Base-by-base conservation (phyloP, 345 rosid species). In the Acer negundo region DNA sequence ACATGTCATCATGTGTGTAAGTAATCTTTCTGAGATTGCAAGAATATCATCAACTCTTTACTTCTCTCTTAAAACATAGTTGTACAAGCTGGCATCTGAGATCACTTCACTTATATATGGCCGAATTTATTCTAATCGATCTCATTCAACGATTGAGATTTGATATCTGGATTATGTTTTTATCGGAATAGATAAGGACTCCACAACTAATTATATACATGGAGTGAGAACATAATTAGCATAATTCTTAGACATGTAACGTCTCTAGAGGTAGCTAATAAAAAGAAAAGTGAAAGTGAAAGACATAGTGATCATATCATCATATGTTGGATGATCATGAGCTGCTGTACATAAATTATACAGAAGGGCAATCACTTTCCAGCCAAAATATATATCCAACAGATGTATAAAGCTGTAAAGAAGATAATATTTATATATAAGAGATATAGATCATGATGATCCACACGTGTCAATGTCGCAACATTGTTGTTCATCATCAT, bases 391-490 rank as follows among this genome's bases (percentile, higher is more conserved):
- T 51, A 31, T 31, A 31, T 31, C 38, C 20, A 51, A 56, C 24
- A 17, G 67, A 42, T n/a, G 3, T 3, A 49, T 3, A 15, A 65
- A 64, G 65, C 72, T 79, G 77, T 74, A 77, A 71, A 72, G 76
- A 15, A 53, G n/a, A 67, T 49, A 69, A 73, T 51, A 51, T 42
- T 6, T 42, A 7, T 47, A 11, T 8, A 77, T 67, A 62, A 59
- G 47, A 53, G 16, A 49, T 49, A 11, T 15, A 12, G 64, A 49
- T n/a, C 79, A 70, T 61, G 71, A 70, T 61, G 71, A 75, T 73
- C 46, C 78, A 75, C 79, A 78, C 80, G 86, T 77, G 85, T 71
- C 17, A 1, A 58, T 77, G 84, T 83, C 74, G 69, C 51, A 70
- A 46, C 82, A 78, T 84, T 89, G 6, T 42, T 9, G 46, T 42